Percentiles rank a stretch among this genome's conserved stretches.
Evolutionary conservation across 2,329 filamentous ascomycete genomes (phyloP).

Genomic region (Elsinoe arachidis): DNA sequence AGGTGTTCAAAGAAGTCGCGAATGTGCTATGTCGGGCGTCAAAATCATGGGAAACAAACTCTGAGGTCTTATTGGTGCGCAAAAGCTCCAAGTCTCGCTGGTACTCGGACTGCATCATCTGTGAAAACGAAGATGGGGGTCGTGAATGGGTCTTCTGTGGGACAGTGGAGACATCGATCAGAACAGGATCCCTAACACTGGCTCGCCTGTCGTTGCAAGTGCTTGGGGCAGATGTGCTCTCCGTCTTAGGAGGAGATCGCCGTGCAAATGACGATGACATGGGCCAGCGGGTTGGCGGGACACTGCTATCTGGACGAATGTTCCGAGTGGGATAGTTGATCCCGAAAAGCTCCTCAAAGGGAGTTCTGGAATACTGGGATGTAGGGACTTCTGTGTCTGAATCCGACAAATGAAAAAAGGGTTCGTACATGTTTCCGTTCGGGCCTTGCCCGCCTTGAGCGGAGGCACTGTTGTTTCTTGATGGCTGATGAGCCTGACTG

Average conservation of each 20-base stretch:
- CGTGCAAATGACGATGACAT: too few relatives aligned
- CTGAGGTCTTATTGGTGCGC: background rate
- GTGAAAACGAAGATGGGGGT: too few relatives aligned
- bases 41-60: background rate
- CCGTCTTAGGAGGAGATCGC: too few relatives aligned
- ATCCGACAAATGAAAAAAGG: constrained; percentile 11
- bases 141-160: too few relatives aligned
- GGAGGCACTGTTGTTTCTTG: constrained; percentile 3
- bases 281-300: background rate
- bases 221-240: too few relatives aligned
- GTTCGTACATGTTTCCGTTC: constrained; percentile 13
- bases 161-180: too few relatives aligned
- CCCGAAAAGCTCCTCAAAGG: background rate
- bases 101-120: too few relatives aligned
- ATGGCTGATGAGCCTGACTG: background rate
- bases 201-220: too few relatives aligned
- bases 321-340: background rate
- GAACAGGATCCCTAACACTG: too few relatives aligned
- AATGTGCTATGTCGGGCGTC: background rate
- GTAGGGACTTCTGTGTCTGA: background rate
- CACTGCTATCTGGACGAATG: background rate
- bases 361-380: background rate
- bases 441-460: constrained; percentile 13
- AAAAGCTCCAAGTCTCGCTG: constrained; percentile 1
- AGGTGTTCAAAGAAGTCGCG: background rate